These are phyloP conservation scores for Leccinum boreale DNA, from an alignment of 768 basidiomycete species.

Conservation along the genomic window DNA sequence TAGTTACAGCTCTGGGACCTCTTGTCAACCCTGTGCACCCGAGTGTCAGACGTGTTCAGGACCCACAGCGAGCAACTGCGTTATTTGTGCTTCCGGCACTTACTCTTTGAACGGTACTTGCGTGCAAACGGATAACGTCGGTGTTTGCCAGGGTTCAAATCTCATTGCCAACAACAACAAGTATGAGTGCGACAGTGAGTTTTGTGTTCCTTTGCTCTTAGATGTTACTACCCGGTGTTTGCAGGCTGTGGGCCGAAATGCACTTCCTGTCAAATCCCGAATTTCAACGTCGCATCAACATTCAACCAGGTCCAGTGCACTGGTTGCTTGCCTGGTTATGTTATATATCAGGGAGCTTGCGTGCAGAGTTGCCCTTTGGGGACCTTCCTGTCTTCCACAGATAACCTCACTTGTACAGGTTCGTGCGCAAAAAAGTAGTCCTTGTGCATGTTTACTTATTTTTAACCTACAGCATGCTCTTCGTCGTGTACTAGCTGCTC, in stretches of 20 bases:
- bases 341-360: slow-evolving; percentile 69
- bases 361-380: slow-evolving; percentile 69
- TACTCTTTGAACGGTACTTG: slow-evolving; percentile 69
- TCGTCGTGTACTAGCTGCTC: slow-evolving; percentile 72
- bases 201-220: background rate
- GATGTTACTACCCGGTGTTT: background rate
- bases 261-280: slow-evolving; percentile 70
- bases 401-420: slow-evolving; percentile 76
- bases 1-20: slow-evolving; percentile 55
- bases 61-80: slow-evolving; percentile 65
- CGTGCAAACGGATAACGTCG: slow-evolving; percentile 59
- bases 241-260: slow-evolving; percentile 82
- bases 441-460: slow-evolving; percentile 6
- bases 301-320: slow-evolving; percentile 68
- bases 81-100: slow-evolving; percentile 59
- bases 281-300: slow-evolving; percentile 67
- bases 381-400: slow-evolving; percentile 65
- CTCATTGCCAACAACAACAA: slow-evolving; percentile 81
- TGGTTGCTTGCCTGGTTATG: slow-evolving; percentile 72
- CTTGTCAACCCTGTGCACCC: slow-evolving; percentile 59
- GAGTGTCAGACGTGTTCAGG: slow-evolving; percentile 72
- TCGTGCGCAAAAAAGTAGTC: slow-evolving; percentile 25
- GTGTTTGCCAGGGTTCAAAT: slow-evolving; percentile 69
- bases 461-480: slow-evolving; percentile 51
- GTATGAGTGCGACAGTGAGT: slow-evolving; percentile 73